Base-by-base conservation (phyloP, 164 flowering plant genomes). In the Aristolochia californica region DNA sequence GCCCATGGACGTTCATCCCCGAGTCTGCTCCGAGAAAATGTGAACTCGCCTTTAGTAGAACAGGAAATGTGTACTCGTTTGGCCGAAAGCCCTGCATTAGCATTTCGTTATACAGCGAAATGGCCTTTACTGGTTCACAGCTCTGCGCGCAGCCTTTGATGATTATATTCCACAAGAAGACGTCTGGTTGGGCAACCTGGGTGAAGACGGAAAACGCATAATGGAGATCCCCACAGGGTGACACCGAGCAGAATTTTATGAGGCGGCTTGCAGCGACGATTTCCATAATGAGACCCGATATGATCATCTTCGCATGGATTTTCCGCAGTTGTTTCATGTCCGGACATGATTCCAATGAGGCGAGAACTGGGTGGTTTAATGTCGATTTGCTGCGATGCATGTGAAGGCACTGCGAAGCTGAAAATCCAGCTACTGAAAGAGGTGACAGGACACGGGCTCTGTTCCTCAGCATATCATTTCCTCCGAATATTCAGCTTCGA, bases 21-120 rank as follows among this genome's bases (percentile, higher is more conserved):
- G 45, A 13, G 34, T 71, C 5, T 28, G 25, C 34, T 10, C 51
- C 45, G 40, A 13, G 26, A 43, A 77, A 68, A 15, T 66, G 74
- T 8, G 77, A 52, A 43, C 71, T 70, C 3, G 77, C 71, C 60
- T 74, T 77, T 60, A 79, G 68, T 44, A 77, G 69, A 30, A 71
- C 70, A 10, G 80, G 78, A 55, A 76, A 72, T 13, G 80, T 79
- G 56, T 53, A 68, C 20, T 68, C 62, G 43, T 68, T 65, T 9
- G 51, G 56, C 16, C 45, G 11, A 21, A 62, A 38, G 48, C 59
- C 58, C 5, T 16, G 5, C 23, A 22, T 13, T 28, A 25, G 56
- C 67, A 59, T 68, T 22, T 55, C 23, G n/a, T 45, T 9, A 52
- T 58, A 68, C 24, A 59, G 44, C 38, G 63, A 45, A 40, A 68